Evolutionary conservation across 768 basidiomycete genomes (phyloP), one percentile per base, ranked within the genome.

Genomic region (Podaxis sp.): DNA sequence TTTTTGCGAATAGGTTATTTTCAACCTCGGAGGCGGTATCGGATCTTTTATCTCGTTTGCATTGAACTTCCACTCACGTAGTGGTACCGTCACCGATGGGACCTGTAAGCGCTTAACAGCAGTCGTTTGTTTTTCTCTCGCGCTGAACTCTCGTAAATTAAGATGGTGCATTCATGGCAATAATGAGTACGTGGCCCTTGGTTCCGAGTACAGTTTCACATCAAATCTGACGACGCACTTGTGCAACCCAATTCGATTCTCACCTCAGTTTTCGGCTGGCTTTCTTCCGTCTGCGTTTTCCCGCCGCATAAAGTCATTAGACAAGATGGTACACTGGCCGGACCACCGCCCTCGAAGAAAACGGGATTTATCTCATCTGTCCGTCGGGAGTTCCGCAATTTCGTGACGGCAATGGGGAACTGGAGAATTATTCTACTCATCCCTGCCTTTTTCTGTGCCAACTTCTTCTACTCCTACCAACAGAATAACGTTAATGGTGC

Each of bases 391-490:
- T 36, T 67, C 11, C 36, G 53, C 55, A 68, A 70, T 11, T 68
- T 70, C 44, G 28, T 56, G 21, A 55, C 55, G 7, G 63, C 70
- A 6, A 53, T 66, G 35, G 66, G 61, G 36, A 69, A 71, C 48
- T 71, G 70, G 70, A 63, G 63, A 23, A 69, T 71, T 53, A 59
- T 68, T 57, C 59, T 67, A 18, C 67, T 71, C 53, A 66, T 71
- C 50, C 70, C 70, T 18, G 68, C 68, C 21, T 71, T 71, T 59
- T 71, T 71, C 63, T 70, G 70, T 50, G 70, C 70, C 58, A 71
- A 71, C 48, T 71, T 71, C 59, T 71, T 71, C 63, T 71, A 71
- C 55, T 71, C 70, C 23, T 71, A 71, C 57, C 69, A 70, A 37
- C 69, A 70, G 40, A 71, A 70, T 54, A 66, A 54, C 16, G 70